Conservation (phyloP, 2,329 filamentous ascomycete species). For the Aurifilum marmelostoma region DNA sequence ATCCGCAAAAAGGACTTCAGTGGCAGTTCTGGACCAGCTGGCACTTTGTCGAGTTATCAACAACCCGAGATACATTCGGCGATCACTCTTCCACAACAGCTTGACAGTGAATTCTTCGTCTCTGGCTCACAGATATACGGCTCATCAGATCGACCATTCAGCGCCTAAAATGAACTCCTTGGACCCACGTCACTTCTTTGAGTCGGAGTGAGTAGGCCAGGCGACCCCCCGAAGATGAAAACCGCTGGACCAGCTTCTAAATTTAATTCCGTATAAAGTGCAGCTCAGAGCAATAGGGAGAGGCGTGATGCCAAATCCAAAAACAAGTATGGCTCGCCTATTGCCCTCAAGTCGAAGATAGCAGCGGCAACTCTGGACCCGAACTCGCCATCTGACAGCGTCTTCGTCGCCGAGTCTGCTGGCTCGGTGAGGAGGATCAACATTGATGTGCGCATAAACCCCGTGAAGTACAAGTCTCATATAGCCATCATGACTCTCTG, state of each 20-base stretch:
- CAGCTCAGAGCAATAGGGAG: conserved; percentile 50
- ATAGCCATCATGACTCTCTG: not conserved
- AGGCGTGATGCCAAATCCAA: conserved; percentile 70
- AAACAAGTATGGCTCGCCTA: conserved; percentile 82
- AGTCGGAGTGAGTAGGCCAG: conserved; percentile 72
- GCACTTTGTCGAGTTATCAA: not conserved
- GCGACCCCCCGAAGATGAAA: not conserved
- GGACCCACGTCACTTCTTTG: conserved; percentile 84
- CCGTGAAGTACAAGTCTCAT: no score
- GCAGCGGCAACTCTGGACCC: conserved; percentile 74
- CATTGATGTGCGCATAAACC: conserved; percentile 63
- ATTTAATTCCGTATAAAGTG: conserved; percentile 42
- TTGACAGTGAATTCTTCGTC: not conserved
- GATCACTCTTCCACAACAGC: not conserved
- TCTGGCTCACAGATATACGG: not conserved
- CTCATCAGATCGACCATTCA: not conserved
- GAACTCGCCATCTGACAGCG: conserved; percentile 54
- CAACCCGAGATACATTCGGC: not conserved
- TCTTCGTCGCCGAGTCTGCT: conserved; percentile 88
- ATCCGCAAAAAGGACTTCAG: not conserved
- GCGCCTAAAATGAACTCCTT: conserved; percentile 65
- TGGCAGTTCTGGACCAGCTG: not conserved
- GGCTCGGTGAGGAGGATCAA: conserved; percentile 75
- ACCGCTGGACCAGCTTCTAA: conserved; percentile 37
- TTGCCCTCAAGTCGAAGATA: conserved; percentile 83